Evolutionary conservation across 257 asterid genomes (phyloP), one percentile per base, ranked within the genome.

Genomic region (Solanum okadae): DNA sequence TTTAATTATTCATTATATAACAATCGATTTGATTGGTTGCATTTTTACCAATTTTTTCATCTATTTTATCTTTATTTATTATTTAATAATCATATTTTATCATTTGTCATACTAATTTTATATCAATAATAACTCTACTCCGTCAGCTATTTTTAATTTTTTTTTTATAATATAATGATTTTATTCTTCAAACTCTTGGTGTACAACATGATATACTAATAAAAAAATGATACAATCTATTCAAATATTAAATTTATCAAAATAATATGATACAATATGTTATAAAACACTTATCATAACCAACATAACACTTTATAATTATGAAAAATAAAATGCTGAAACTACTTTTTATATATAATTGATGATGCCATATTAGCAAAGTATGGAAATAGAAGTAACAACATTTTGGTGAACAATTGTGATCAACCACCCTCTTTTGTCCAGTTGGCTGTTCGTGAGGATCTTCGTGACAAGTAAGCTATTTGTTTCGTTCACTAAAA

Each of bases 21-120:
- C 9, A 13, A 65, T 65, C 2, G 3, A 63, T 65, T 65, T 65
- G 34, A 1, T 65, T 65, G 9, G 3, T 12, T 11, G 33, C 31
- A 9, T 65, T 1, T 25, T 65, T 65, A 10, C 0, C 3, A 0
- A 0, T 25, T 61, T 65, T 65, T 2, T 65, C 5, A 25, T 5
- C 3, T 25, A 63, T 63, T 22, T 63, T 63, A 63, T 2, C 8
- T 63, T n/a, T 65, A 5, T 11, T 10, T n/a, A 25, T 11, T n/a
- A 65, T 63, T 63, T 10, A 63, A 63, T 65, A 65, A 25, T 10
- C 16, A 65, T 25, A 65, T 10, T 65, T 25, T 65, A 25, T 65
- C 8, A 0, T 25, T 11, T 65, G 0, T 4, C 15, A 1, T 5
- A n/a, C 0, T 56, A 23, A 0, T 63, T 63, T 63, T 2, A 56